Evolutionary conservation across 805 yeast genomes (phyloP).

Genomic region (Saturnispora quitensis): DNA sequence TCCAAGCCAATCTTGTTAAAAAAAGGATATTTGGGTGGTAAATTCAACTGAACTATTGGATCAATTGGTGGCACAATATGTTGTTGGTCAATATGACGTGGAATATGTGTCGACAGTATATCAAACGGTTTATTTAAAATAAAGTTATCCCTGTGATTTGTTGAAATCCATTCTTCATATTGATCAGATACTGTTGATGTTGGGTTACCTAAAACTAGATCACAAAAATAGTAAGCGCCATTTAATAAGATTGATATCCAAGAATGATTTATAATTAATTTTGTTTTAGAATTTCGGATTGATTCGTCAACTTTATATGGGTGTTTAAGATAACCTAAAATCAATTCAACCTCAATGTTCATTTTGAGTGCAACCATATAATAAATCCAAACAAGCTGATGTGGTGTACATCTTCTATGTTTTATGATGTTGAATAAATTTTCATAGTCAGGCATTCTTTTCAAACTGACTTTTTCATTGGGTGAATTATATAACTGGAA

Average conservation of each 20-base stretch:
- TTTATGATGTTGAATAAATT: slow-evolving; percentile 23
- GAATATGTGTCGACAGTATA: slow-evolving; percentile 78
- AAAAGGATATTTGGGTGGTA: slow-evolving; percentile 84
- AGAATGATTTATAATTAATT: slow-evolving; percentile 63
- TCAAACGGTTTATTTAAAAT: slow-evolving; percentile 71
- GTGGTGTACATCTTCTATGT: slow-evolving; percentile 26
- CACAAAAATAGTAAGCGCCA: slow-evolving; percentile 73
- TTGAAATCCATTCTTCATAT: slow-evolving; percentile 29
- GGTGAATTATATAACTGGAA: slow-evolving; percentile 36
- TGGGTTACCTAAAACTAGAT: slow-evolving; percentile 55
- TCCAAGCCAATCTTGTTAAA: slow-evolving; percentile 52
- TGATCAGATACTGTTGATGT: slow-evolving; percentile 40
- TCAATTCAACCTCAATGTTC: slow-evolving; percentile 64
- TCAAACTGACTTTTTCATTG: slow-evolving; percentile 27
- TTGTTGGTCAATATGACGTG: slow-evolving; percentile 69
- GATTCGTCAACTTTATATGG: slow-evolving; percentile 51
- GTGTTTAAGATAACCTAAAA: slow-evolving; percentile 74
- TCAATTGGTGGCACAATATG: slow-evolving; percentile 82
- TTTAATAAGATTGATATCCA: slow-evolving; percentile 79
- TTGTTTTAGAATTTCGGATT: slow-evolving; percentile 25
- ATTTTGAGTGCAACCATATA: slow-evolving; percentile 62
- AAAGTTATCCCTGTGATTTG: slow-evolving; percentile 31
- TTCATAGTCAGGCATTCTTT: slow-evolving; percentile 21
- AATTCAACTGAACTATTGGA: slow-evolving; percentile 61
- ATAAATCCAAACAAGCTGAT: slow-evolving; percentile 70